Base-by-base conservation (phyloP, 495 filamentous ascomycete species). In the Xylaria longipes region DNA sequence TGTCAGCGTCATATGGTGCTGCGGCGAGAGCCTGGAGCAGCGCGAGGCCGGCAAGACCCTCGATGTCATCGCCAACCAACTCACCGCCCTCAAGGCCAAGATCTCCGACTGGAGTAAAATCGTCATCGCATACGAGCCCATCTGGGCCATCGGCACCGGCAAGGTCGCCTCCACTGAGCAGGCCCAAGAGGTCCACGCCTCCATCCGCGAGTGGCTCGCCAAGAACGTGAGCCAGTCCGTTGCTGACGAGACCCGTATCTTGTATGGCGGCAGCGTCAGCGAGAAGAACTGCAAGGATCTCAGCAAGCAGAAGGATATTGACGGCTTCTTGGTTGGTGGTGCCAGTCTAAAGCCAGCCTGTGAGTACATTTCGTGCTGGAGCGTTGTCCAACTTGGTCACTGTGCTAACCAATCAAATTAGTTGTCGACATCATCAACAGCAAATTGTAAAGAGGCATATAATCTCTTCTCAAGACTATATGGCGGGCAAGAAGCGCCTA, bases 111-210 rank as follows among this genome's bases (percentile, higher is more conserved):
- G 96, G 96, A 86, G 83, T 67, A 97, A 96, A 85, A 90, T 99
- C 75, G 95, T 98, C 81, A 89, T 99, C 76, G 97, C 96, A 76
- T 99, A 99, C 82, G 97, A 99, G 88, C 96, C 96, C 75, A 95
- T 99, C 85, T 99, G 96, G 95, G 97, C 95, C 75, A 98, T 98
- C 78, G 96, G 97, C 71, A 98, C 96, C 72, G 96, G 96, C 78
- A 98, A 97, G 86, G 96, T 98, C 71, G 96, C 96, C 76, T 94
- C 90, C 64, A 95, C 93, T 56, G 86, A 94, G 85, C 94, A 98
- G 85, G 94, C 94, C 69, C 94, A 97, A 86, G 94, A 98, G 82
- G 94, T 96, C 70, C 96, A 99, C 84, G 91, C 89, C 61, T 94
- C 91, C 71, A 97, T 99, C 82, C 93, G 96, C 74, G 83, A 91